Percentiles rank a stretch among this genome's conserved stretches.
These are phyloP conservation scores for Ogataea nonfermentans DNA, from an alignment of 805 yeast species.

Conservation along the genomic window DNA sequence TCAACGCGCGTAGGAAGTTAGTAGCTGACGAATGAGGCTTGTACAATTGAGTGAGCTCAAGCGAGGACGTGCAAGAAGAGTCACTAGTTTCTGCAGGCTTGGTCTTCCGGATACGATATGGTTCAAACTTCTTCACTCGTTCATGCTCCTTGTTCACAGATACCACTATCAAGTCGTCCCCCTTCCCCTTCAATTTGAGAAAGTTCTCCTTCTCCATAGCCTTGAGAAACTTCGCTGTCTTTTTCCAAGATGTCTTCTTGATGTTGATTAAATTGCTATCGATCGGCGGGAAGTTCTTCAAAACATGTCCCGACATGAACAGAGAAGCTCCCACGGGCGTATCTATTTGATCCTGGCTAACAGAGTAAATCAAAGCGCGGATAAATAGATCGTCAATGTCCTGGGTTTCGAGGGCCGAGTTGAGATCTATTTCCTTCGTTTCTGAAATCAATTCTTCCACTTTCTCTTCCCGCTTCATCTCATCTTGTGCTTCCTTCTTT, in stretches of 20 bases:
- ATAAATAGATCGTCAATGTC: slow-evolving; percentile 76
- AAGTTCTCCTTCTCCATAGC: slow-evolving; percentile 78
- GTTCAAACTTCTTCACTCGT: slow-evolving; percentile 56
- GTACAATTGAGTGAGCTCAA: slow-evolving; percentile 42
- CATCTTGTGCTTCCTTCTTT: slow-evolving; percentile 19
- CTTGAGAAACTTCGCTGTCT: slow-evolving; percentile 79
- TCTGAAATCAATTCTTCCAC: slow-evolving; percentile 9
- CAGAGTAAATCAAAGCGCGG: slow-evolving; percentile 67
- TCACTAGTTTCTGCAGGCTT: slow-evolving; percentile 6
- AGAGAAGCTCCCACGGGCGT: slow-evolving; percentile 72
- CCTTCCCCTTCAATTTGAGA: slow-evolving; percentile 76
- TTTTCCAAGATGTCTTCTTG: slow-evolving; percentile 87
- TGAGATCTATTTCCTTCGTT: background rate
- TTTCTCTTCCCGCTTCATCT: slow-evolving; percentile 6
- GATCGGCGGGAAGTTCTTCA: slow-evolving; percentile 71
- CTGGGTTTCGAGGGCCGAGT: slow-evolving; percentile 42
- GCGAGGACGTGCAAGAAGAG: slow-evolving; percentile 15
- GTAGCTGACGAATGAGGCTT: slow-evolving; percentile 55
- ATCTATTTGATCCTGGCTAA: slow-evolving; percentile 53
- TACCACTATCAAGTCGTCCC: slow-evolving; percentile 68
- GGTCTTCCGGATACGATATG: slow-evolving; percentile 48
- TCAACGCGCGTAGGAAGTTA: slow-evolving; percentile 44
- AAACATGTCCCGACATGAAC: slow-evolving; percentile 68
- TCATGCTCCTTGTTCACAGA: slow-evolving; percentile 47
- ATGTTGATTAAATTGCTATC: slow-evolving; percentile 53